Evolutionary conservation across 805 yeast species (phyloP).

Genomic region (Lachancea sp.): DNA sequence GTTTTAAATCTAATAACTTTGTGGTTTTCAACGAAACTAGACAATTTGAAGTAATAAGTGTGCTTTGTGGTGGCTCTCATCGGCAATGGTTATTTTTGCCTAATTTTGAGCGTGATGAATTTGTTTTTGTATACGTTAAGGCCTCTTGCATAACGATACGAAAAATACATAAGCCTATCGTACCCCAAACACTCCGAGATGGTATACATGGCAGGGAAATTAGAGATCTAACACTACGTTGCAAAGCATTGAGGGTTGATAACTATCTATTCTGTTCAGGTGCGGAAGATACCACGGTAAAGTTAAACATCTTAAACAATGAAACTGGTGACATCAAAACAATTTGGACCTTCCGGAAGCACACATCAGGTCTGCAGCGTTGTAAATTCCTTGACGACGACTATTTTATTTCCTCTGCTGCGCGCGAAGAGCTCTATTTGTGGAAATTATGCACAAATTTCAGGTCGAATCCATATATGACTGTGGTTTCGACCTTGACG

Average conservation of each 20-base stretch:
- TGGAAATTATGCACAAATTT: constrained; percentile 55
- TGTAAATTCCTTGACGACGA: constrained; percentile 52
- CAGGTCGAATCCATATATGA: constrained; percentile 39
- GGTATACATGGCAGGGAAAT: constrained; percentile 94
- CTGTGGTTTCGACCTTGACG: constrained; percentile 46
- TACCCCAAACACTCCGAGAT: constrained; percentile 36
- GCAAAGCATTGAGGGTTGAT: constrained; percentile 26
- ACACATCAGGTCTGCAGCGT: constrained; percentile 83
- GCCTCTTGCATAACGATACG: constrained; percentile 39
- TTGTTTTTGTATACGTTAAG: constrained; percentile 53
- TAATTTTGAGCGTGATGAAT: constrained; percentile 22
- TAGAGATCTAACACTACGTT: constrained; percentile 59
- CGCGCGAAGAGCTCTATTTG: constrained; percentile 79
- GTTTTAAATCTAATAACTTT: constrained; percentile 75
- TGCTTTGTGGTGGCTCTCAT: constrained; percentile 87
- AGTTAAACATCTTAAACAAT: constrained; percentile 39
- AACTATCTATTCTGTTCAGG: constrained; percentile 48
- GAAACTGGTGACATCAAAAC: constrained; percentile 40
- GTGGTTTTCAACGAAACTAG: constrained; percentile 76
- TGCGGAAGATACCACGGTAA: constrained; percentile 81
- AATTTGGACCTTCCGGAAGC: constrained; percentile 64
- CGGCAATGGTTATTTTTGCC: constrained; percentile 63
- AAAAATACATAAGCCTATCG: constrained; percentile 19
- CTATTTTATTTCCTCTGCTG: constrained; percentile 54
- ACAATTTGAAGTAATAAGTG: constrained; percentile 62